phyloP scores from a whole-genome alignment of 306 rosid genomes.

The Rubus parviflorus region DNA sequence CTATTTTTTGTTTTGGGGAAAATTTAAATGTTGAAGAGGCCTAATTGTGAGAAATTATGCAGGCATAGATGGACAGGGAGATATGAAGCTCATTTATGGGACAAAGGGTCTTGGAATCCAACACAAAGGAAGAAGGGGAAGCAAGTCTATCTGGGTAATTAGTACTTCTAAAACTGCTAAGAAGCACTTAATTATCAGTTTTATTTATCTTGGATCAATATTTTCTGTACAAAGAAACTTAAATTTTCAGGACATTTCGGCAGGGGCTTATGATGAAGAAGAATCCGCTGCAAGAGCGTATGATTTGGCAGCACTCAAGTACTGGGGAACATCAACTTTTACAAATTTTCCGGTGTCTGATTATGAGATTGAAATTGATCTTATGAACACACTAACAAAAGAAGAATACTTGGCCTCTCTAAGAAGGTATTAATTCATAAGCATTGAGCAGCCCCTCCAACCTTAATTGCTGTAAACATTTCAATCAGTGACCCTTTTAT shows the following conservation, averaged over 20 bases:
- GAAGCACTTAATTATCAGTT: not conserved
- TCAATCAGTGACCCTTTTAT: not conserved
- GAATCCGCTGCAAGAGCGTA: constrained; percentile 54
- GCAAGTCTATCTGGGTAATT: constrained; percentile 78
- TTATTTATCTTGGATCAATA: not conserved
- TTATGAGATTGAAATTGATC: constrained; percentile 39
- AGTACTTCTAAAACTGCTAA: constrained; percentile 4
- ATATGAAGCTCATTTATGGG: constrained; percentile 54
- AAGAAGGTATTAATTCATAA: constrained; percentile 34
- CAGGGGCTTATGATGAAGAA: constrained; percentile 55
- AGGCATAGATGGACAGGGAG: constrained; percentile 52
- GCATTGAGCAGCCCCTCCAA: not conserved
- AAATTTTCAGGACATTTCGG: not conserved
- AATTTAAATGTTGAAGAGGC: not conserved
- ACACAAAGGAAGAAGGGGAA: constrained; percentile 54
- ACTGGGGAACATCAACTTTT: constrained; percentile 48
- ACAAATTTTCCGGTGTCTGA: constrained; percentile 42
- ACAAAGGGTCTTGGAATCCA: constrained; percentile 54
- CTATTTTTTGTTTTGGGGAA: not conserved
- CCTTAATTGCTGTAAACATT: not conserved
- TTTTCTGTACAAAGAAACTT: not conserved
- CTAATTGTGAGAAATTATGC: not conserved
- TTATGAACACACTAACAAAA: constrained; percentile 37
- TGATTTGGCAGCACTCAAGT: constrained; percentile 51
- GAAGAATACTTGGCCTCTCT: constrained; percentile 47